These are phyloP conservation scores for Bimuria novae-zelandiae DNA, from an alignment of 2,329 filamentous ascomycete species.

Conservation along the genomic window DNA sequence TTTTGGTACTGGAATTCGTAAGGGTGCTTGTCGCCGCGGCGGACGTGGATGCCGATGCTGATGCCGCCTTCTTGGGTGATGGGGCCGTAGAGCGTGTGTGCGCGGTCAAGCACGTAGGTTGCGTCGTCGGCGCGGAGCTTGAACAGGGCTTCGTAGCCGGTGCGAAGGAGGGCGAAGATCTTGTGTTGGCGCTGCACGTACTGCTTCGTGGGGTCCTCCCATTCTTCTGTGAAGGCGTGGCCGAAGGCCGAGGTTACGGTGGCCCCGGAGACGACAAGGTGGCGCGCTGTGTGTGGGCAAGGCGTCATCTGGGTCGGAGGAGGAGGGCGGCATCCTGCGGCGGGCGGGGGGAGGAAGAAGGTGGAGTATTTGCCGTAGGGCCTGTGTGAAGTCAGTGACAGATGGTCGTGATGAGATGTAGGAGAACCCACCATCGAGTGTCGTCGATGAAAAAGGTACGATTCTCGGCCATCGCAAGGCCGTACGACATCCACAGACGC, in stretches of 20 bases:
- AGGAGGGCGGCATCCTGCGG: slow-evolving; percentile 70
- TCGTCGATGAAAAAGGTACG: slow-evolving; percentile 85
- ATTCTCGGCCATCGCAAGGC: slow-evolving; percentile 73
- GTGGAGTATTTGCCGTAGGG: slow-evolving; percentile 75
- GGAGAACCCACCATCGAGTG: slow-evolving; percentile 64
- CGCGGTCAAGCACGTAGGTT: slow-evolving; percentile 65
- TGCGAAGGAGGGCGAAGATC: slow-evolving; percentile 70
- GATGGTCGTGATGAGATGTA: background rate
- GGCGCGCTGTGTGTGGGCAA: slow-evolving; percentile 75
- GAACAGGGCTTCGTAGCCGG: slow-evolving; percentile 76
- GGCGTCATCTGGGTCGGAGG: slow-evolving; percentile 77
- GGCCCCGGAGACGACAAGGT: slow-evolving; percentile 73
- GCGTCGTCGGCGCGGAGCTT: slow-evolving; percentile 68
- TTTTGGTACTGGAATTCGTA: slow-evolving; percentile 75
- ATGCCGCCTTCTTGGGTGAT: slow-evolving; percentile 55
- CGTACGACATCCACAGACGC: slow-evolving; percentile 83
- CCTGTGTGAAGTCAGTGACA: slow-evolving; percentile 46
- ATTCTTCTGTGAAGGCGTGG: slow-evolving; percentile 59
- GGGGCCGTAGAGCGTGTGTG: slow-evolving; percentile 59
- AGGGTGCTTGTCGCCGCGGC: slow-evolving; percentile 78
- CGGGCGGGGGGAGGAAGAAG: slow-evolving; percentile 71
- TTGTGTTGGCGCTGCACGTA: slow-evolving; percentile 60
- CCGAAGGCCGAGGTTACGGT: slow-evolving; percentile 70
- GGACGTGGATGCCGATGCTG: slow-evolving; percentile 75
- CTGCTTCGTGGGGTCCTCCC: slow-evolving; percentile 55